Evolutionary conservation across 805 yeast genomes (phyloP).

Genomic region (Kuraishia hungarica): DNA sequence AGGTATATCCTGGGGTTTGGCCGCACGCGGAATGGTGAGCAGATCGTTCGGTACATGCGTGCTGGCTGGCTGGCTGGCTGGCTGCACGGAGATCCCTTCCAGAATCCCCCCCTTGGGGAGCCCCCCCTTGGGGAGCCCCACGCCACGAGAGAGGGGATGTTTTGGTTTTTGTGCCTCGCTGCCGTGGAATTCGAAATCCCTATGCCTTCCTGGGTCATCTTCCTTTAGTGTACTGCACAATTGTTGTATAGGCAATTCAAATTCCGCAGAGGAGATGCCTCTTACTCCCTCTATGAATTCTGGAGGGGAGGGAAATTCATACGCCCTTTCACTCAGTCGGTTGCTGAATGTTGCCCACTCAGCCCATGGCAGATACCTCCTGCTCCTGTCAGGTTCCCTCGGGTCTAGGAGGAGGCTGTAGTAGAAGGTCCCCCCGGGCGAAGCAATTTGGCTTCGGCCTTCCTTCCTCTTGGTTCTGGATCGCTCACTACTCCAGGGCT

Average conservation of each 20-base stretch:
- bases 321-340: no score
- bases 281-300: no score
- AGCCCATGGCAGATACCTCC: no score
- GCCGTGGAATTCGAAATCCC: background rate
- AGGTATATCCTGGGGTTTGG: background rate
- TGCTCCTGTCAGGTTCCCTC: no score
- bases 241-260: background rate
- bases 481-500: no score
- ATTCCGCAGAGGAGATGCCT: background rate
- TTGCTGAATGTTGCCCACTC: no score
- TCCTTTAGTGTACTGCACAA: background rate
- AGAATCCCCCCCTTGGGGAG: background rate
- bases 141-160: background rate
- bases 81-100: background rate
- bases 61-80: background rate
- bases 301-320: no score
- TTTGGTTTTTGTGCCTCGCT: background rate
- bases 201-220: background rate
- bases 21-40: background rate
- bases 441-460: no score
- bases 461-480: no score
- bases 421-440: no score
- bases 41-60: background rate
- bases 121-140: background rate
- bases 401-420: no score